Base-by-base conservation (phyloP, 768 basidiomycete genomes). In the Podaxis mareebaensis region DNA sequence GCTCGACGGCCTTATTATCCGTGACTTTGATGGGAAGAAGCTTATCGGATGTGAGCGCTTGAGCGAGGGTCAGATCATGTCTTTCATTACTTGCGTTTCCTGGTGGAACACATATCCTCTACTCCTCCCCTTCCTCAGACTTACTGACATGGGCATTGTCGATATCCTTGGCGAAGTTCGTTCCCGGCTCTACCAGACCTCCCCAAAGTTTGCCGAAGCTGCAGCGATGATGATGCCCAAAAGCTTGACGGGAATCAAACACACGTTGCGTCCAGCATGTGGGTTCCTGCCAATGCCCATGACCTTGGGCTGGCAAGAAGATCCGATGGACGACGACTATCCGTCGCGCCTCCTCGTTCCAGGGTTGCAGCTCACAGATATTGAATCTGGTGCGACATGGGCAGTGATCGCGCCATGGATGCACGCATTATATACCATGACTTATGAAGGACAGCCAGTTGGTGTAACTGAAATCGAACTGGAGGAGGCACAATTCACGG, bases 221-320 rank as follows among this genome's bases (percentile, higher is more conserved):
- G 57, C 42, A 20, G 44, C 44, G n/a, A 46, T 33, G 26, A 58
- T 58, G 28, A 33, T 59, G 46, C 58, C 58, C 13, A 30, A 38
- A 49, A 10, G 30, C 33, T 36, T 48, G 44, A 59, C 30, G 30
- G 58, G 58, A n/a, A 59, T 59, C 44, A 59, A 59, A 7, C 58
- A 59, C 33, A 59, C 26, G 58, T 30, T 59, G 26, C 58, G 58
- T 11, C 58, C 58, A 11, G 46, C 44, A 8, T 51, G 58, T 15
- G 10, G 28, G 30, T 49, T 48, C 46, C 44, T 59, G 6, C 58
- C 58, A 0, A 48, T 59, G 58, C 58, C 58, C 17, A 48, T 59
- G 46, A 30, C 58, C 30, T n/a, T 59, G 44, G 58, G 58, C n/a
- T 49, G 58, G 58, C 58, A 60, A 39, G 33, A 33, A 33, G 38